These are phyloP conservation scores for Tulasnella sp. DNA, from an alignment of 768 basidiomycete genomes.

Conservation along the genomic window DNA sequence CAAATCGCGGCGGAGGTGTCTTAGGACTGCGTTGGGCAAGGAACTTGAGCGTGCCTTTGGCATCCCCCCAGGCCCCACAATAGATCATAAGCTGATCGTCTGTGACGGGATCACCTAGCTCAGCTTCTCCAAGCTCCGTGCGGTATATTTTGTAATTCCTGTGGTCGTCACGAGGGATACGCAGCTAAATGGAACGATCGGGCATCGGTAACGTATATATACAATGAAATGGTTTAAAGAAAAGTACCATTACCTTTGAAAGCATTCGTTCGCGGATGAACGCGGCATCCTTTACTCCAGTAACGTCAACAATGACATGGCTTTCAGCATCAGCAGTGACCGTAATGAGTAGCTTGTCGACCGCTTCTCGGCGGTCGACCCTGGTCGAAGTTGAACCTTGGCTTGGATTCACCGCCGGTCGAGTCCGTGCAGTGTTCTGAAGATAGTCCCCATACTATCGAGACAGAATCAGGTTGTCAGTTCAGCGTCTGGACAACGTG, in stretches of 20 bases:
- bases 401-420: background rate
- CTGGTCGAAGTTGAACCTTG: conserved; percentile 12
- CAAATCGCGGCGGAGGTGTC: conserved; percentile 57
- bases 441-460: background rate
- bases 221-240: conserved; percentile 24
- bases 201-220: background rate
- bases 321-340: conserved; percentile 33
- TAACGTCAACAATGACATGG: conserved; percentile 61
- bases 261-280: conserved; percentile 81
- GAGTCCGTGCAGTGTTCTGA: background rate
- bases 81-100: conserved; percentile 72
- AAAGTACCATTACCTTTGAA: conserved; percentile 58
- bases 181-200: conserved; percentile 53
- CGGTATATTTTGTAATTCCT: conserved; percentile 77
- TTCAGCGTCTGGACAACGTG: conserved; percentile 11
- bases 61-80: conserved; percentile 72
- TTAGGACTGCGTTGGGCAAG: conserved; percentile 61
- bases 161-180: conserved; percentile 84
- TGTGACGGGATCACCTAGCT: conserved; percentile 70
- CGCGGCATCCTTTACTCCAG: conserved; percentile 62
- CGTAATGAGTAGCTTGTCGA: conserved; percentile 34
- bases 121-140: conserved; percentile 81
- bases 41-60: conserved; percentile 80
- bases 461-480: background rate
- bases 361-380: conserved; percentile 12